phyloP scores from a whole-genome alignment of 495 filamentous ascomycete species.

The Trichocladium uniseriatum region DNA sequence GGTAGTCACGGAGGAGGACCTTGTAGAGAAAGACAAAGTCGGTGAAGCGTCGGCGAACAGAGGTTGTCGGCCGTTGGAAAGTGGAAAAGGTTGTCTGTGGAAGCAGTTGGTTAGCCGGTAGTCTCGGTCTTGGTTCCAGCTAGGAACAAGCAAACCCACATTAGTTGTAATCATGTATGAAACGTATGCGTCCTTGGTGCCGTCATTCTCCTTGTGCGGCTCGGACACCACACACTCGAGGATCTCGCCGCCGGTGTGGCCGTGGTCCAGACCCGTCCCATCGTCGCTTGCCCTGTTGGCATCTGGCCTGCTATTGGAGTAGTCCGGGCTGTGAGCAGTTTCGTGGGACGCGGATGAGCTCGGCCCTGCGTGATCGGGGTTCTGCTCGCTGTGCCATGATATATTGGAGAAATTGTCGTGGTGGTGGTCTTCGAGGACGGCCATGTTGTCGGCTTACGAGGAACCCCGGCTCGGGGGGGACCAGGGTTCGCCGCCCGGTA shows the following conservation, averaged over 20 bases:
- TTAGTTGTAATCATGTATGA: constrained; percentile 89
- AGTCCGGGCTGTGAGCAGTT: constrained; percentile 8
- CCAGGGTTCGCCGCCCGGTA: neutral
- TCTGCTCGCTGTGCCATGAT: constrained; percentile 38
- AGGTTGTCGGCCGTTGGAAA: constrained; percentile 69
- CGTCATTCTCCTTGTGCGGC: constrained; percentile 87
- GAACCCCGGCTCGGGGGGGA: neutral
- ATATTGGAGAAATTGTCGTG: constrained; percentile 44
- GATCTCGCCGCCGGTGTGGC: constrained; percentile 64
- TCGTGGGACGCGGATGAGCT: constrained; percentile 15
- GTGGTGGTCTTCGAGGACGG: constrained; percentile 40
- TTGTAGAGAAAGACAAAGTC: constrained; percentile 98
- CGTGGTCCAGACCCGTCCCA: constrained; percentile 40
- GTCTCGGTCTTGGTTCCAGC: neutral
- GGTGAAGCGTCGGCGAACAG: constrained; percentile 82
- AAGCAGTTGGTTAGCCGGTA: neutral
- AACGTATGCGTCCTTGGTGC: constrained; percentile 95
- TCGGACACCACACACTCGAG: constrained; percentile 74
- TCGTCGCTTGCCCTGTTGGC: constrained; percentile 18
- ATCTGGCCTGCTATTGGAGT: constrained; percentile 15
- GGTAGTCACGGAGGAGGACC: constrained; percentile 73
- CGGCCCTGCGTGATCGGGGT: constrained; percentile 8
- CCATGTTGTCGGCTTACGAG: constrained; percentile 24
- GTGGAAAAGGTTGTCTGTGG: constrained; percentile 81
- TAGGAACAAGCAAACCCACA: constrained; percentile 42